Evolutionary conservation across 805 yeast species (phyloP).

Genomic region (Zygotorulaspora florentina): DNA sequence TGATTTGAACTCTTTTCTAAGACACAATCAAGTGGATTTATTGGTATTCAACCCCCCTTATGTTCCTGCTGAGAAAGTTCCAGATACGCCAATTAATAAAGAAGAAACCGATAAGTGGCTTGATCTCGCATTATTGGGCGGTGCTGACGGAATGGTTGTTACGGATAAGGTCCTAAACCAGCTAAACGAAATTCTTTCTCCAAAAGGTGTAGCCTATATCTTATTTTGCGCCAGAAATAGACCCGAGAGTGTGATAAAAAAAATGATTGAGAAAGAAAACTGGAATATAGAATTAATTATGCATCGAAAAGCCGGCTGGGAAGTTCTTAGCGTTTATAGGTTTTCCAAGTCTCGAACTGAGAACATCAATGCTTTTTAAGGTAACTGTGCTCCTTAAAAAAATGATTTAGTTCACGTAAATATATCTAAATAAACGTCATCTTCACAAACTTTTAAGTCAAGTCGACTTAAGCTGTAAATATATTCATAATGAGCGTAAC

Average conservation of each 20-base stretch:
- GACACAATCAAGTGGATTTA: conserved; percentile 53
- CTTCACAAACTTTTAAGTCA: conserved; percentile 46
- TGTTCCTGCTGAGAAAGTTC: conserved; percentile 82
- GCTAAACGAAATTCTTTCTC: conserved; percentile 50
- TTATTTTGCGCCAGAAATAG: conserved; percentile 88
- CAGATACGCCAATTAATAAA: conserved; percentile 45
- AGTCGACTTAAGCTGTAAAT: conserved; percentile 48
- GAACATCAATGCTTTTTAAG: conserved; percentile 3
- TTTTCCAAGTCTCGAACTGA: conserved; percentile 36
- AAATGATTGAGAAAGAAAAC: conserved; percentile 41
- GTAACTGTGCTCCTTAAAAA: not conserved
- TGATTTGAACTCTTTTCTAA: conserved; percentile 51
- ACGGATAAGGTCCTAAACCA: conserved; percentile 60
- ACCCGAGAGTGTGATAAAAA: conserved; percentile 55
- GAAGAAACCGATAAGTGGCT: conserved; percentile 65
- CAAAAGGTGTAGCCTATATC: conserved; percentile 74
- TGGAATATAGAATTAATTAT: conserved; percentile 58
- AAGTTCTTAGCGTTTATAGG: conserved; percentile 71
- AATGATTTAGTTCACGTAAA: conserved; percentile 23
- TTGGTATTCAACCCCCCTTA: conserved; percentile 93
- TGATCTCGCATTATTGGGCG: conserved; percentile 88
- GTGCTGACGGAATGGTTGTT: conserved; percentile 83
- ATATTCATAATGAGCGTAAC: conserved; percentile 37
- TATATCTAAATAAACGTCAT: conserved; percentile 59
- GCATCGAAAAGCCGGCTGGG: conserved; percentile 92